Base-by-base conservation (phyloP, 1,139 yeast species). In the Saccharomyces hybrid region DNA sequence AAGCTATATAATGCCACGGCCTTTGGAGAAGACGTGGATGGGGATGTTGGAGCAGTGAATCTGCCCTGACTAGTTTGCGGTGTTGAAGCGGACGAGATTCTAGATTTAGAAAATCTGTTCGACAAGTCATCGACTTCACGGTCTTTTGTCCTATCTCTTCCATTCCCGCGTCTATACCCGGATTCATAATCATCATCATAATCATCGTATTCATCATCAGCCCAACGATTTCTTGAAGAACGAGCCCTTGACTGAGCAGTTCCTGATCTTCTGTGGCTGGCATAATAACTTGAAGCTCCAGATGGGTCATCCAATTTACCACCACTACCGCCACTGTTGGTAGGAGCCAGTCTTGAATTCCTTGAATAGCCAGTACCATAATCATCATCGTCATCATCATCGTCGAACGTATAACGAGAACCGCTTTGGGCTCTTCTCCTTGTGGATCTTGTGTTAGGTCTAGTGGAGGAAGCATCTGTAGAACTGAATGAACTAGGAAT, bases 1-100 rank as follows among this genome's bases (percentile, higher is more conserved):
- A 93, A 93, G 3, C 91, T 79, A 72, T 80, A 93, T 60, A 90
- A 75, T 0, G 99, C 99, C 58, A 89, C 86, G 0, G 97, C 99
- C 70, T 89, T 91, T 62, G 82, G 84, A 11, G 85, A 77, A 55
- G 61, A 78, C 52, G 72, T 75, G 49, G 75, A 68, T 6, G 61
- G 75, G 49, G 74, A 68, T 6, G 60, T 54, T 11, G 83, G 80
- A 59, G 82, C 71, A 31, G 70, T 58, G 32, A 75, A 71, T 47
- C 65, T 65, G 34, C 57, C 51, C 9, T 52, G 53, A 38, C 52
- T 66, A 14, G 62, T 59, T 38, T 38, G 42, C 42, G 42, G 42
- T n/a, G 63, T 62, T 28, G 59, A 59, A 28, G 66, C 54, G 8
- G 70, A 65, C 6, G 75, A 63, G 34, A 63, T 58, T 42, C 64